phyloP scores from a whole-genome alignment of 192 early-diverging fungal genomes.

The Entomortierella parvispora region DNA sequence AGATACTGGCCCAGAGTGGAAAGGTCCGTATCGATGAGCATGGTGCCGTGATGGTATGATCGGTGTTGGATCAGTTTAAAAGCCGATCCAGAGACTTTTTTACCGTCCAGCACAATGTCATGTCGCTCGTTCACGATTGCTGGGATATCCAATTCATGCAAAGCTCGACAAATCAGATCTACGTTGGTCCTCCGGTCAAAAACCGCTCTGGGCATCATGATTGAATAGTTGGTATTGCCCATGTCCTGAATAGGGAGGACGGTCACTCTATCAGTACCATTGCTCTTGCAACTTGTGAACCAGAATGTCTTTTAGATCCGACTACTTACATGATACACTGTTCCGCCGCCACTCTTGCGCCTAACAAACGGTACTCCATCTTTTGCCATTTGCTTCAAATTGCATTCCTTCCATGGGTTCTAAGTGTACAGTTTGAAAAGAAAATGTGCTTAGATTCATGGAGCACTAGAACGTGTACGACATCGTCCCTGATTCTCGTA shows the following conservation, averaged over 20 bases:
- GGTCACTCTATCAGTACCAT: neutral
- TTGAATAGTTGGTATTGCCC: slow-evolving; percentile 95
- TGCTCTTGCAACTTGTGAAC: neutral
- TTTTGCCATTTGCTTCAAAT: slow-evolving; percentile 73
- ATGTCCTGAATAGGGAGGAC: slow-evolving; percentile 72
- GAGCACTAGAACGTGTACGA: neutral
- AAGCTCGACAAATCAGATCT: slow-evolving; percentile 77
- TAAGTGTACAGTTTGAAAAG: slow-evolving; percentile 27
- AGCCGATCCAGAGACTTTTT: slow-evolving; percentile 94
- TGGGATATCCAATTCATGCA: slow-evolving; percentile 81
- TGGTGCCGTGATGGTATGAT: slow-evolving; percentile 98
- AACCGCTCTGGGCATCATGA: slow-evolving; percentile 87
- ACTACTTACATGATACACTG: slow-evolving; percentile 92
- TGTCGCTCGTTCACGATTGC: slow-evolving; percentile 87
- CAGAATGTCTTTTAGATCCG: too few relatives aligned
- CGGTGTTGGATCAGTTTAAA: slow-evolving; percentile 86
- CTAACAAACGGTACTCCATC: slow-evolving; percentile 85
- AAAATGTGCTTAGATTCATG: neutral
- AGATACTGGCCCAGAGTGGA: slow-evolving; percentile 38
- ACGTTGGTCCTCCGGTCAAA: slow-evolving; percentile 84
- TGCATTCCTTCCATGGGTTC: slow-evolving; percentile 98
- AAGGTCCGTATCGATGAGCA: slow-evolving; percentile 94
- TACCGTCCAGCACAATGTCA: slow-evolving; percentile 86
- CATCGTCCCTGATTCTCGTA: slow-evolving; percentile 19
- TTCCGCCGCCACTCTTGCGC: slow-evolving; percentile 90